Percentiles rank a stretch among this genome's conserved stretches.
These are phyloP conservation scores for Didymella sp. DNA, from an alignment of 2,329 filamentous ascomycete species.

Conservation along the genomic window DNA sequence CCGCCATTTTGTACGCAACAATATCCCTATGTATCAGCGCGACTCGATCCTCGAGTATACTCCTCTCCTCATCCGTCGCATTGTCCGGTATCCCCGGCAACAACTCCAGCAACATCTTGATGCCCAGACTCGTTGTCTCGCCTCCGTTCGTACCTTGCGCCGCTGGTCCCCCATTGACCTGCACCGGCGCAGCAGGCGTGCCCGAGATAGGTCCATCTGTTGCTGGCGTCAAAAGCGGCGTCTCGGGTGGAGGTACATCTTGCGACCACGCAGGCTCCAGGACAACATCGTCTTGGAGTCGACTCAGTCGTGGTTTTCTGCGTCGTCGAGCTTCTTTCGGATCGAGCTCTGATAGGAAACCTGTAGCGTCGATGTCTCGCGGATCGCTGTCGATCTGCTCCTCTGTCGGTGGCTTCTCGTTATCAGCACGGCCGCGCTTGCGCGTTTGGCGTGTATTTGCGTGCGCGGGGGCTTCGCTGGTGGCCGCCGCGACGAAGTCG, in stretches of 20 bases:
- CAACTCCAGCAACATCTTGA: neutral
- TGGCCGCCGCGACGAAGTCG: neutral
- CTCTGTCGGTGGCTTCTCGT: neutral
- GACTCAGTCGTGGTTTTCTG: slow-evolving; percentile 2
- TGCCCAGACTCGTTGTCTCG: neutral
- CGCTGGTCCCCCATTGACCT: no score
- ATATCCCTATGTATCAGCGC: slow-evolving; percentile 3
- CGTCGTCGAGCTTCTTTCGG: neutral
- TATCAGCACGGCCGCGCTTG: neutral
- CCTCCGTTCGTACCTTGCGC: neutral
- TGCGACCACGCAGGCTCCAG: slow-evolving; percentile 10
- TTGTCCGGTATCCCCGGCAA: slow-evolving; percentile 2
- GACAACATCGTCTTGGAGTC: neutral
- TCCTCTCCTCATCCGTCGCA: slow-evolving; percentile 1
- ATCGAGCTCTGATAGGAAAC: slow-evolving; percentile 14
- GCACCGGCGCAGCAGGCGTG: neutral
- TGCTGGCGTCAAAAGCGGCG: slow-evolving; percentile 1
- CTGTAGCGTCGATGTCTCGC: slow-evolving; percentile 15
- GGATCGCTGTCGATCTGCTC: slow-evolving; percentile 16
- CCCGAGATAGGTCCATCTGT: neutral
- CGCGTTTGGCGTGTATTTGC: neutral
- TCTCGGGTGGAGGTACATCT: neutral
- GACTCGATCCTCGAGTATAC: neutral
- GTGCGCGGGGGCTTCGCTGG: neutral
- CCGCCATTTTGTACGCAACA: neutral